Evolutionary conservation across 305 asterid genomes (phyloP), one percentile per base, ranked within the genome.

Genomic region (Petunia hybrid): DNA sequence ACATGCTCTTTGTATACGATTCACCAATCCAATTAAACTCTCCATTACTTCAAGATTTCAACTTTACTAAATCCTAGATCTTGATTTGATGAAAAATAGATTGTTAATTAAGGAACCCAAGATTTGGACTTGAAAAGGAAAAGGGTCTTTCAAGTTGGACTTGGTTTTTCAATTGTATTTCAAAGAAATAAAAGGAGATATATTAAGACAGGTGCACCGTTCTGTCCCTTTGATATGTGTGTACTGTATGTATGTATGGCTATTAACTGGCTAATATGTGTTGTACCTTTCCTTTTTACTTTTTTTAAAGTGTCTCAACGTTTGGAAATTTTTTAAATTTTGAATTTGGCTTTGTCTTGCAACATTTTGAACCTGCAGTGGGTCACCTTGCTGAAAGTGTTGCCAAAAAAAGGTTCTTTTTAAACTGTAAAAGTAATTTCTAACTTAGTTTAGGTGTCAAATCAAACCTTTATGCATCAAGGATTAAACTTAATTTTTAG

Each of bases 1-100:
- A 83, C 95, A 92, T 36, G 97, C 95, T 85, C 90, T 85, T 85
- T 92, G 97, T 73, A 92, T 91, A 60, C 94, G 87, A 81, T 92
- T 92, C 64, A 92, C 97, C 84, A 92, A 82, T 63, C 97, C 97
- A 63, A 92, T 92, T 89, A 92, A 88, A 83, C 97, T 92, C 81
- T 85, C 91, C 97, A 92, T 90, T n/a, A 76, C 2, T 76, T n/a
- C 38, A 4, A 78, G 5, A 71, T 71, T 12, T 16, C 4, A 38
- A 13, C 16, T 68, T 68, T 48, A 2, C 6, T 35, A 51, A 73
- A 51, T 35, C 78, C 61, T 45, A 73, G 78, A 73, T 73, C 78
- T 73, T 35, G 35, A 73, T 41, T 67, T 67, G 2, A 6, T 41
- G 1, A 22, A 63, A 63, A 9, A 38, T 13, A 68, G 76, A 43